These are phyloP conservation scores for Cyanodermella asteris DNA, from an alignment of 2,329 filamentous ascomycete genomes.

Conservation along the genomic window DNA sequence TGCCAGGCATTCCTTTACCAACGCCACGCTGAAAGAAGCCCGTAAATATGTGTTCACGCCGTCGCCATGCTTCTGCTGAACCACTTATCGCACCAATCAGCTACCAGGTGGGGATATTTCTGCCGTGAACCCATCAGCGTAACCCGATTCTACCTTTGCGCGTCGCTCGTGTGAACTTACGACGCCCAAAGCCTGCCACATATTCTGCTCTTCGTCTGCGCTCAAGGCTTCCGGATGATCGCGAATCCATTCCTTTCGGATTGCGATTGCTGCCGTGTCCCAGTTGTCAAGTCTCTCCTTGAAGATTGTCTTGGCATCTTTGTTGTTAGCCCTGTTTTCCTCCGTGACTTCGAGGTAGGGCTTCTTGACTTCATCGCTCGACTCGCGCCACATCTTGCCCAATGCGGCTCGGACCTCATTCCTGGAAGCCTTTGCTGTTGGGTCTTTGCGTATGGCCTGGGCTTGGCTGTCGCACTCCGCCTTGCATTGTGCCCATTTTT, in stretches of 20 bases:
- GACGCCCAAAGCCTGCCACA: slow-evolving; percentile 7
- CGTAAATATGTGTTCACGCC: no score
- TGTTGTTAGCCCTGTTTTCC: slow-evolving; percentile 45
- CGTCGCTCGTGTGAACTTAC: slow-evolving; percentile 3
- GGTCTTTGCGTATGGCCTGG: slow-evolving; percentile 39
- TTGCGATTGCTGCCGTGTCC: slow-evolving; percentile 38
- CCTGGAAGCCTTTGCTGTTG: slow-evolving; percentile 42
- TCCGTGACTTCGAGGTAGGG: slow-evolving; percentile 60
- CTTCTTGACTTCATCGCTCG: slow-evolving; percentile 43
- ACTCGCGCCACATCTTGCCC: slow-evolving; percentile 77
- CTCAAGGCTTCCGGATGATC: slow-evolving; percentile 7
- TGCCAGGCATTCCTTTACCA: no score
- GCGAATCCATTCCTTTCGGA: slow-evolving; percentile 6
- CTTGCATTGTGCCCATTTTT: slow-evolving; percentile 40
- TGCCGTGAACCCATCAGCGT: slow-evolving; percentile 7
- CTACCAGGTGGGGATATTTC: no score
- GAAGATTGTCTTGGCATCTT: slow-evolving; percentile 34
- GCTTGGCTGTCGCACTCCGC: slow-evolving; percentile 49
- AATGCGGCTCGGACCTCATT: slow-evolving; percentile 66
- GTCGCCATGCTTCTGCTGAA: no score
- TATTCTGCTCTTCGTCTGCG: slow-evolving; percentile 6
- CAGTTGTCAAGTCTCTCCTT: slow-evolving; percentile 43
- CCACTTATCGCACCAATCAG: no score
- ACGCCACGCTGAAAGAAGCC: no score
- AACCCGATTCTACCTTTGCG: slow-evolving; percentile 7